These are phyloP conservation scores for Kwoniella botswanensis DNA, from an alignment of 768 basidiomycete species.

Conservation along the genomic window DNA sequence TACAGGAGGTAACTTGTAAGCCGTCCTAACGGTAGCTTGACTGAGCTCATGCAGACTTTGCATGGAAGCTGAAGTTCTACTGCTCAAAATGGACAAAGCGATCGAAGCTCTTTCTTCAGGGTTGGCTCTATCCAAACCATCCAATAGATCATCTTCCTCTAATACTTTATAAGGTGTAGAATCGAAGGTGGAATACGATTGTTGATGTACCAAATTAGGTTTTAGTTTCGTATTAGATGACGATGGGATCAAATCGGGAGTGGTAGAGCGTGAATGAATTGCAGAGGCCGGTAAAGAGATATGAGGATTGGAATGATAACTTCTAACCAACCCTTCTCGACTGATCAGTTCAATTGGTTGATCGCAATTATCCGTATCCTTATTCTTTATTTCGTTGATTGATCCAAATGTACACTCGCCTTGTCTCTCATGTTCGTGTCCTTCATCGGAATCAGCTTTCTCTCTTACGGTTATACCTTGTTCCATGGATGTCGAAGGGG, in stretches of 20 bases:
- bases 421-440: background rate
- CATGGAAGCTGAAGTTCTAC: background rate
- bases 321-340: background rate
- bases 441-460: background rate
- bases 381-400: too few species aligned
- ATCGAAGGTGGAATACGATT: conserved; percentile 9
- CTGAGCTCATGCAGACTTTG: conserved; percentile 19
- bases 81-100: conserved; percentile 20
- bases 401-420: background rate
- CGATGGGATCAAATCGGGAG: background rate
- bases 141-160: background rate
- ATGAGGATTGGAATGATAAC: conserved; percentile 13
- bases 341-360: background rate
- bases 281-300: conserved; percentile 22
- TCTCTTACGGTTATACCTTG: background rate
- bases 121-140: conserved; percentile 11
- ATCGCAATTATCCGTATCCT: too few species aligned
- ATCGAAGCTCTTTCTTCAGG: conserved; percentile 24
- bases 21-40: conserved; percentile 22
- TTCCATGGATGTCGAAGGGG: conserved; percentile 17
- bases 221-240: background rate
- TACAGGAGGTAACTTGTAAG: conserved; percentile 9
- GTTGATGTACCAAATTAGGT: background rate
- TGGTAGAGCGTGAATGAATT: conserved; percentile 2
- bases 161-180: background rate